Percentiles rank a stretch among this genome's conserved stretches.
Evolutionary conservation across 768 basidiomycete species (phyloP).

Genomic region (Panaeolus papilionaceus): DNA sequence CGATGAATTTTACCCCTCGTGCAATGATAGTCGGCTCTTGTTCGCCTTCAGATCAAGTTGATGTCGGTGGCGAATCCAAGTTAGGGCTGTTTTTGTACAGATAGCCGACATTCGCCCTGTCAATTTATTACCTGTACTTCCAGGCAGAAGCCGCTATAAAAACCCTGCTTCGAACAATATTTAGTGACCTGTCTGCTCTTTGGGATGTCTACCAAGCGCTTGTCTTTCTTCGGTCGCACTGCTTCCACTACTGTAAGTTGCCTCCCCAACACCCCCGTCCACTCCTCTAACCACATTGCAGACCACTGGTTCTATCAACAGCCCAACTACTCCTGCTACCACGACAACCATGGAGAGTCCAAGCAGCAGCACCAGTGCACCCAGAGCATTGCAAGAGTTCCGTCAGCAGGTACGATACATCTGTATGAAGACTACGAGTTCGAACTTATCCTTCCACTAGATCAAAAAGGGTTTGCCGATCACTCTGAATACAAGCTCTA

Average conservation of each 20-base stretch:
- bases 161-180: neutral
- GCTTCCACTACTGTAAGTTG: conserved; percentile 5
- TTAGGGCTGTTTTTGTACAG: conserved; percentile 10
- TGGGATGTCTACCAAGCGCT: conserved; percentile 18
- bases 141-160: neutral
- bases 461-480: conserved; percentile 49
- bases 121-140: conserved; percentile 14
- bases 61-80: conserved; percentile 1
- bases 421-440: neutral
- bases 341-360: conserved; percentile 1
- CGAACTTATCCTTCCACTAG: conserved; percentile 33
- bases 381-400: conserved; percentile 47
- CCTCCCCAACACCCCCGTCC: neutral
- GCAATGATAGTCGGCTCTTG: conserved; percentile 18
- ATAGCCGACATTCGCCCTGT: conserved; percentile 25
- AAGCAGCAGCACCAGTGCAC: conserved; percentile 25
- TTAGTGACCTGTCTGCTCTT: conserved; percentile 1
- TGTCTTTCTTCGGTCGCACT: conserved; percentile 15
- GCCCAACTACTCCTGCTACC: neutral
- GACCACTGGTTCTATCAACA: conserved; percentile 17
- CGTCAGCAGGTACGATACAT: conserved; percentile 43
- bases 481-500: conserved; percentile 42
- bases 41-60: conserved; percentile 21
- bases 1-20: neutral
- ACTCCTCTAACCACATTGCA: conserved; percentile 3